Conservation (phyloP, 2,329 filamentous ascomycete species). For the Aspergillus sp. region DNA sequence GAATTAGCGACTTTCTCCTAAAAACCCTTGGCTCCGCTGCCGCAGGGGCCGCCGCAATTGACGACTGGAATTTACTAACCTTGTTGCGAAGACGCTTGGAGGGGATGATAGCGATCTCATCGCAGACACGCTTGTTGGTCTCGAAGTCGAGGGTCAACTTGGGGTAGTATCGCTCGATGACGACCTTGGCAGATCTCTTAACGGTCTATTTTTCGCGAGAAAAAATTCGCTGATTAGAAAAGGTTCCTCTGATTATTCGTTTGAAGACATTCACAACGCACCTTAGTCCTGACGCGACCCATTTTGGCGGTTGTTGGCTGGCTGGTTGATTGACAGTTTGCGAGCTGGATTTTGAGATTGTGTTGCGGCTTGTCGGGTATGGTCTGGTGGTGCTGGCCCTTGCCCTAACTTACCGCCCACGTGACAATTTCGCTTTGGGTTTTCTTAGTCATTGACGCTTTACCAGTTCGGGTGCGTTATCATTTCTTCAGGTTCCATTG, state of each 20-base stretch:
- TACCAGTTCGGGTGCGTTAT: neutral
- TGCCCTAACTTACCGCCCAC: slow-evolving; percentile 14
- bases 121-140: slow-evolving; percentile 99
- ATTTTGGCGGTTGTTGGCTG: slow-evolving; percentile 45
- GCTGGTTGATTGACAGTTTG: slow-evolving; percentile 19
- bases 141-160: slow-evolving; percentile 99
- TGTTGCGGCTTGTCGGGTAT: slow-evolving; percentile 18
- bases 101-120: slow-evolving; percentile 99
- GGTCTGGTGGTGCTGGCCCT: slow-evolving; percentile 2
- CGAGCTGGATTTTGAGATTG: slow-evolving; percentile 23
- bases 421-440: neutral
- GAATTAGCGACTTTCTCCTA: neutral
- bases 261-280: slow-evolving; percentile 18
- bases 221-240: neutral
- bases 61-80: slow-evolving; percentile 51
- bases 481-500: slow-evolving; percentile 7
- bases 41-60: too few species aligned
- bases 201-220: slow-evolving; percentile 54
- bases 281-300: slow-evolving; percentile 52
- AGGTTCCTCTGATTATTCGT: neutral
- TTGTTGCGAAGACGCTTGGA: slow-evolving; percentile 99
- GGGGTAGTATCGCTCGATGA: slow-evolving; percentile 98
- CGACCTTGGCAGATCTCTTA: slow-evolving; percentile 95
- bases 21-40: too few species aligned
- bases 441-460: neutral